Evolutionary conservation across 129 eudicot species (phyloP), one percentile per base, ranked within the genome.

Genomic region (Solidago caesia): DNA sequence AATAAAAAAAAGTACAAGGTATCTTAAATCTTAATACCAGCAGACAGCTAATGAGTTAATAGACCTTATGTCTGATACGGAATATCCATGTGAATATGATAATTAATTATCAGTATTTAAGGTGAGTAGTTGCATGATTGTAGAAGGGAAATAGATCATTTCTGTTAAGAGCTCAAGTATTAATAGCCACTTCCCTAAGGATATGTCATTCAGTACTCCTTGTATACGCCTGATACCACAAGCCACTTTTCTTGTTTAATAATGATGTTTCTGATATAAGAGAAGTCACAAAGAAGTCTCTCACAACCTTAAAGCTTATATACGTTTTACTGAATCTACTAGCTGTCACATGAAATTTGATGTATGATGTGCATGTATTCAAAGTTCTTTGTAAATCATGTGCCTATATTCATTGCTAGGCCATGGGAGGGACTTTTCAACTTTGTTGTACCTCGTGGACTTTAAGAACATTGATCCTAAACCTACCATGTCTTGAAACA

Each of bases 111-210:
- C 27, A 65, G 52, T 16, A 49, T 59, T 59, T 4, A 16, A 16
- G 64, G 7, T 21, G 25, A 8, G 43, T 47, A 48, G 21, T 68
- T 14, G 8, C 8, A 11, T 67, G 56, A 21, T 67, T 45, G 55
- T 67, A 45, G 56, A 46, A 67, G 44, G 55, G 55, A 14, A 67
- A 3, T 67, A 10, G 39, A 33, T 33, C 5, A 39, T 67, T 45
- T 11, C 13, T 46, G 8, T 39, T 33, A 33, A 41, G 57, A 45
- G 57, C 71, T 67, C 71, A 45, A 45, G 72, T 67, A 41, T 67
- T 21, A n/a, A 21, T 67, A 21, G 33, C 26, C 72, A 46, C 16
- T 67, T 45, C 10, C 55, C 60, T 65, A 65, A 42, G 39, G 39
- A 15, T 43, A 65, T 43, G 51, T 51, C 52, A 43, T 11, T 67